Evolutionary conservation across 345 rosid species (phyloP), one percentile per base, ranked within the genome.

Genomic region (Eucalyptus lansdowneana): DNA sequence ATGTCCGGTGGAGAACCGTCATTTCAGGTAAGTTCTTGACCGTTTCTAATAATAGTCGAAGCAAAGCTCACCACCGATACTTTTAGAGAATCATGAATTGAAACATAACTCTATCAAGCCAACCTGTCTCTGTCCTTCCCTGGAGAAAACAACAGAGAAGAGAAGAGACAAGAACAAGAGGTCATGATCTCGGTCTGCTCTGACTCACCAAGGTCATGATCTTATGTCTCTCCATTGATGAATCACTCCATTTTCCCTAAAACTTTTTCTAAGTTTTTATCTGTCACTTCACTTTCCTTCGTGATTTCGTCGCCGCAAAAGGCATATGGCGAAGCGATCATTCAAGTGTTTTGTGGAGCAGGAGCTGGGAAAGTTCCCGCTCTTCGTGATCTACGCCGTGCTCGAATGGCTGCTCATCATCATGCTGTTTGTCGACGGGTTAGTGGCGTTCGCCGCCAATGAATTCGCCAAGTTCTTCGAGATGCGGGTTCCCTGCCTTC

Each of bases 331-430:
- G 47, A 94, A 92, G 81, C 94, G 96, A 86, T 94, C 99, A 5
- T 94, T 97, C 87, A 94, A 90, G 88, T 87, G 89, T 24, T 95
- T 91, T 60, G 97, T 96, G 29, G 98, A 95, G 81, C 94, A 95
- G 93, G 96, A 96, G 91, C 92, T 95, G 50, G 99, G 99, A 65
- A 90, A 92, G 89, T 87, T 94, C 87, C 96, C 97, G 7, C 91
- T 90, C 16, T 95, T 97, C 85, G 40, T 95, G 89, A 93, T 98
- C 69, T 96, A 94, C 81, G 98, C 97, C 0, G 16, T 95, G 86
- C 95, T 98, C 37, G 99, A 98, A 92, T 97, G 97, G 99, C 27
- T 90, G 67, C 91, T 98, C 87, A 97, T 98, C 50, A 34, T 93
- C 31, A 12, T 97, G 50, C 94, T 98, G 25, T 95, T 96, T 90